These are phyloP conservation scores for Pythium periplocum DNA, from an alignment of 352 stramenopile species.

Conservation along the genomic window DNA sequence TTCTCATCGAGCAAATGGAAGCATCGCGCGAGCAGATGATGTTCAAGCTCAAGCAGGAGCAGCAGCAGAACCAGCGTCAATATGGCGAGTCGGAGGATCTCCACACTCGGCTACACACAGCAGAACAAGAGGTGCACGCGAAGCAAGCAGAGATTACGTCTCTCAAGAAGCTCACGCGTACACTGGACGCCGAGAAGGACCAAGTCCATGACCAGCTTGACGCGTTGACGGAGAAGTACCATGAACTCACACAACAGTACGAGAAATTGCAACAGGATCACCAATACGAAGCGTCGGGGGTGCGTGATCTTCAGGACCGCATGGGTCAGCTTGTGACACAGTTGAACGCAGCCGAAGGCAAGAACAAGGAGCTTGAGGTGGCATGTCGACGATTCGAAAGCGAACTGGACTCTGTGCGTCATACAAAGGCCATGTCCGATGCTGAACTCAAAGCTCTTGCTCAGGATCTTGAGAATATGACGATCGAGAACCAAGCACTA, in stretches of 20 bases:
- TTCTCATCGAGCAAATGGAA: constrained; percentile 81
- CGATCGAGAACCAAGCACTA: constrained; percentile 80
- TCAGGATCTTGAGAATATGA: constrained; percentile 87
- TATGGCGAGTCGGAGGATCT: constrained; percentile 50
- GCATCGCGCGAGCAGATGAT: constrained; percentile 72
- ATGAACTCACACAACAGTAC: constrained; percentile 51
- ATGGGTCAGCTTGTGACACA: constrained; percentile 52
- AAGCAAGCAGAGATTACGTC: constrained; percentile 47
- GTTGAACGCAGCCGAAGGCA: constrained; percentile 47
- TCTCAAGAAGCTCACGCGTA: constrained; percentile 63
- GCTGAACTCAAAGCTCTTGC: constrained; percentile 56
- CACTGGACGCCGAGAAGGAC: constrained; percentile 73
- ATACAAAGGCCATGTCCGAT: constrained; percentile 61
- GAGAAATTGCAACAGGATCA: constrained; percentile 31
- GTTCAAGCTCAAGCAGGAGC: constrained; percentile 73
- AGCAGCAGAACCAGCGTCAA: constrained; percentile 55
- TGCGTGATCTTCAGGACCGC: constrained; percentile 48
- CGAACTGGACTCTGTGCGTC: constrained; percentile 47
- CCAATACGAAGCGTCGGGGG: constrained; percentile 25
- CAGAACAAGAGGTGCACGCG: constrained; percentile 36
- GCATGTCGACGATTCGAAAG: constrained; percentile 40
- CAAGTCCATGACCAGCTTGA: constrained; percentile 63
- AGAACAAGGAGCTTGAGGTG: constrained; percentile 32
- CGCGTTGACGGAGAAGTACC: constrained; percentile 59
- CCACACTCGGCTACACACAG: constrained; percentile 34